Conservation (phyloP, 78 protist species). For the Ministeria vibrans region DNA sequence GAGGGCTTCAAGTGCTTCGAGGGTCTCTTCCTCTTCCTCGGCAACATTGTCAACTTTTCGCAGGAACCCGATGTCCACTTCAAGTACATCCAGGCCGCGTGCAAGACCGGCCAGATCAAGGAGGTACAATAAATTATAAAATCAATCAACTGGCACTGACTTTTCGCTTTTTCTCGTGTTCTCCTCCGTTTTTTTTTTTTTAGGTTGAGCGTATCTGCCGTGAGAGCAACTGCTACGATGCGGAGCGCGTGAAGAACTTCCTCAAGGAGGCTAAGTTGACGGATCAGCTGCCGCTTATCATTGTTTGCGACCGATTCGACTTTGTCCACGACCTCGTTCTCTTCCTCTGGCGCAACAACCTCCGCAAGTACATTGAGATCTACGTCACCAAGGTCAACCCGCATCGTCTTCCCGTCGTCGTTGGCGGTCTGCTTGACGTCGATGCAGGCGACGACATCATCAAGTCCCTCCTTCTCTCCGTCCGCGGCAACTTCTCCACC, state of each 20-base stretch:
- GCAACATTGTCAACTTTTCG: slow-evolving; percentile 52
- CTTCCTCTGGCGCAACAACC: slow-evolving; percentile 79
- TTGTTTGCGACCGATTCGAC: slow-evolving; percentile 95
- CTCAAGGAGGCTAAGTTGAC: slow-evolving; percentile 88
- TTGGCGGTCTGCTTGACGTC: slow-evolving; percentile 93
- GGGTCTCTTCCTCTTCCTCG: slow-evolving; percentile 74
- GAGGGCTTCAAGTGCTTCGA: slow-evolving; percentile 81
- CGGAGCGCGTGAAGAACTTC: slow-evolving; percentile 87
- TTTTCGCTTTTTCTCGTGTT: no score
- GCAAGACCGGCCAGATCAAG: slow-evolving; percentile 76
- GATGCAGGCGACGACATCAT: slow-evolving; percentile 90
- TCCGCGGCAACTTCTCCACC: slow-evolving; percentile 76
- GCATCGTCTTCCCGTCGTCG: slow-evolving; percentile 84
- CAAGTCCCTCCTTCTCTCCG: slow-evolving; percentile 63
- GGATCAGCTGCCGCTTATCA: slow-evolving; percentile 95
- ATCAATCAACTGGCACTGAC: no score
- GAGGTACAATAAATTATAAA: no score
- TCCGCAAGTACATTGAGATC: slow-evolving; percentile 83
- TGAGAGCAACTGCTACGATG: slow-evolving; percentile 81
- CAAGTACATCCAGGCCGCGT: slow-evolving; percentile 97
- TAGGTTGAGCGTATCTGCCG: slow-evolving; percentile 96
- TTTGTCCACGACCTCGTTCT: slow-evolving; percentile 92
- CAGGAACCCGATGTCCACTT: slow-evolving; percentile 90
- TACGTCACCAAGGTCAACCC: slow-evolving; percentile 91
- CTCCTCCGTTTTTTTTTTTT: no score